Evolutionary conservation across 2,329 filamentous ascomycete species (phyloP), one percentile per base, ranked within the genome.

Genomic region (Fusarium tupiense): DNA sequence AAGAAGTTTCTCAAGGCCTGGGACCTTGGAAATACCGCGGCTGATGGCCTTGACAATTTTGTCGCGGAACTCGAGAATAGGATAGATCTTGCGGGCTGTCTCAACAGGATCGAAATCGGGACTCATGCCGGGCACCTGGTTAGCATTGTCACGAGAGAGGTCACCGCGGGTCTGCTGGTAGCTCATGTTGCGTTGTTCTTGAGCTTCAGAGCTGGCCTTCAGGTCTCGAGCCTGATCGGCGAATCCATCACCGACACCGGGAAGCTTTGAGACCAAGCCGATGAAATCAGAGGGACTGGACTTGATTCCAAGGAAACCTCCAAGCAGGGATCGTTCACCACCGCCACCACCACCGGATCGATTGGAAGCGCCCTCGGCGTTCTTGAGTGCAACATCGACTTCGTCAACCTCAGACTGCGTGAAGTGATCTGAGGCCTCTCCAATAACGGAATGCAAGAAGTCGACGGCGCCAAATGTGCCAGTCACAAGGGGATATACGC

Each of bases 61-160:
- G 85, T 99, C 96, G 68, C 96, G 90, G 86, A 98, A 99, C 69
- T 94, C 89, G 1, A 99, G 88, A 69, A 99, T 98, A 2, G 96
- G 96, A 79, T 98, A 98, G 74, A 99, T 98, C 83, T 97, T 91
- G 44, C 88, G 86, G 20, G 92, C 89, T 2, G 92, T 92, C 82
- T 94, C 91, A 76, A 93, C 89, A 1, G 93, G 92, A 78, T 98
- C 95, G 68, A 97, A 94, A 79, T 88, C 86, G 20, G 90, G 86
- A 77, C 90, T 92, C 87, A 95, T 94, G 11, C 93, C 94, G 26
- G 92, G 93, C 16, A 95, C 90, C 20, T 90, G 83, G 72, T 91
- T 91, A 31, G 77, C 79, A 74, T 88, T 91, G 60, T 83, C 86
- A n/a, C 77, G 76, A 35, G 78, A 78, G 69, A 87, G 80, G 31